These are phyloP conservation scores for Aschersonia sp. DNA, from an alignment of 2,329 filamentous ascomycete genomes.

Conservation along the genomic window DNA sequence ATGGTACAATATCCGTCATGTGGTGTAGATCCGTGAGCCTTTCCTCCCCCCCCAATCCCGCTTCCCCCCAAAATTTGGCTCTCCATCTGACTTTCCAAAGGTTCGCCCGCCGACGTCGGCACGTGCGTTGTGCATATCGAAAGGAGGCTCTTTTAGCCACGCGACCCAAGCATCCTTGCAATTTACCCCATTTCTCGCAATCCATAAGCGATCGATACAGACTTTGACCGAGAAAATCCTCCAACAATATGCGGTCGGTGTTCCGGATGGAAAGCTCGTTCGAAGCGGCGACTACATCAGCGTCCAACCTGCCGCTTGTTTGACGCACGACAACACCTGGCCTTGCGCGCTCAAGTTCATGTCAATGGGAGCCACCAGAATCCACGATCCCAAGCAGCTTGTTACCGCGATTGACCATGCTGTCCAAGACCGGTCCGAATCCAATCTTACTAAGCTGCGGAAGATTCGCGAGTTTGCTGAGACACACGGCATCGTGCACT, in stretches of 20 bases:
- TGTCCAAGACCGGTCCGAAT: conserved; percentile 66
- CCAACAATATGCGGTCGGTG: conserved; percentile 59
- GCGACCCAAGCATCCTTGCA: too few species aligned
- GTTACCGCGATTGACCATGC: conserved; percentile 79
- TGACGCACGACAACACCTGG: conserved; percentile 79
- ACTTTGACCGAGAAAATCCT: conserved; percentile 86
- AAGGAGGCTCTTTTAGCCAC: too few species aligned
- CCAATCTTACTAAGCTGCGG: conserved; percentile 67
- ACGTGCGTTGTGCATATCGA: too few species aligned
- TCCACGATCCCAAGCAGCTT: conserved; percentile 59
- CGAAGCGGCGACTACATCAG: conserved; percentile 70
- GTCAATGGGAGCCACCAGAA: conserved; percentile 56
- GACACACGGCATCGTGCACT: conserved; percentile 62
- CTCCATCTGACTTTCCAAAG: too few species aligned
- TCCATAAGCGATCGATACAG: conserved; percentile 25
- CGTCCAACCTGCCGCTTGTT: conserved; percentile 52
- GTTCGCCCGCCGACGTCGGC: too few species aligned
- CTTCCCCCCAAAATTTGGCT: too few species aligned
- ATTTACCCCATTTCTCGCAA: too few species aligned
- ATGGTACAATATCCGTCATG: too few species aligned
- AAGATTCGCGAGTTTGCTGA: conserved; percentile 71
- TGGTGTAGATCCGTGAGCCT: too few species aligned
- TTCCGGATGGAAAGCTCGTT: conserved; percentile 58
- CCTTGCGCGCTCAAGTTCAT: conserved; percentile 63
- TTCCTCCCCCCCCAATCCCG: too few species aligned